Base-by-base conservation (phyloP, 2,329 filamentous ascomycete species). In the Colletotrichum tabaci region DNA sequence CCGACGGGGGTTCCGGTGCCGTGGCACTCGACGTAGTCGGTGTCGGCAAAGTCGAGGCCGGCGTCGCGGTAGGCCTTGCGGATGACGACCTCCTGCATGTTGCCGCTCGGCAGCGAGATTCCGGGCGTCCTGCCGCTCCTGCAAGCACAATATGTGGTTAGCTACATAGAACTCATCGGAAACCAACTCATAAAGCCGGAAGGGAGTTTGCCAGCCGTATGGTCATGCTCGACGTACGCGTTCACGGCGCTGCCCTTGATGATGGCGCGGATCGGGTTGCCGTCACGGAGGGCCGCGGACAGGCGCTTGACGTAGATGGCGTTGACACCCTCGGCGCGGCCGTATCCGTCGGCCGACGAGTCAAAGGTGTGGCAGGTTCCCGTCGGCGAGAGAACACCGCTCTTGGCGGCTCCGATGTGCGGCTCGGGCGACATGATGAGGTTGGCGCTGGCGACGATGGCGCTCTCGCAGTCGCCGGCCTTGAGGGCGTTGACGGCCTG, bases 1-100 rank as follows among this genome's bases (percentile, higher is more conserved):
- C 85, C 85, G 0, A 77, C 78, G 2, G 74, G 61, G 0, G 85
- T 87, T 0, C 84, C 84, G 0, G 85, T 86, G 0, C 84, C 85
- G 44, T 87, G 85, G 26, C 80, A 81, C 70, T 86, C 81, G 6
- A 84, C 77, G 60, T 81, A 83, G 23, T 57, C 74, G 2, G 76
- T 77, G 12, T 78, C 44, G 61, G 73, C 74, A 66, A 55, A 74
- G 74, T 56, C 74, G 67, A 3, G 62, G 50, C 55, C 78, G 74
- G 65, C 65, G 0, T 68, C 60, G 2, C 55, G 7, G 42, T 84
- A 84, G 0, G 77, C 76, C 4, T 73, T 67, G 55, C 74, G 63
- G 55, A 82, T 82, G 1, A 82, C 52, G 0, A 58, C 67, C 6
- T 73, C 78, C 44, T 85, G 61, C n/a, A 6, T 12, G 4, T 21